Percentiles rank a stretch among this genome's conserved stretches.
These are phyloP conservation scores for Saccharomycopsis lassenensis DNA, from an alignment of 805 yeast species.

Conservation along the genomic window DNA sequence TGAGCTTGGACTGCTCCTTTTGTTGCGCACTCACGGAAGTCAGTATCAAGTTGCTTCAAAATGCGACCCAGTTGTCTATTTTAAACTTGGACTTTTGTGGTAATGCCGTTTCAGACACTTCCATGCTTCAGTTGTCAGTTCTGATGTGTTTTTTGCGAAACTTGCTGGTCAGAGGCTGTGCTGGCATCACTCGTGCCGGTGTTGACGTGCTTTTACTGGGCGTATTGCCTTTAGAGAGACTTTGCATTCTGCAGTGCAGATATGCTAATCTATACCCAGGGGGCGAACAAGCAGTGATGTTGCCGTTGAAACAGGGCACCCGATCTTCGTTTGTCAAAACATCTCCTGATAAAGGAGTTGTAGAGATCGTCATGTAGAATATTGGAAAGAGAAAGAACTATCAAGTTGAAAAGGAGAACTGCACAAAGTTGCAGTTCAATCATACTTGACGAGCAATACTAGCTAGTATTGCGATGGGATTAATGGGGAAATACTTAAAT, in stretches of 20 bases:
- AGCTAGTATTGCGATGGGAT: too few species aligned
- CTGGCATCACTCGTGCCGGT: constrained; percentile 68
- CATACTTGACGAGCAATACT: too few species aligned
- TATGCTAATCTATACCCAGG: constrained; percentile 57
- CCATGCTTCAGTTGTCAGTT: constrained; percentile 47
- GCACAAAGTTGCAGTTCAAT: too few species aligned
- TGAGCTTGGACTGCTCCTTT: constrained; percentile 50
- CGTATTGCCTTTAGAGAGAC: constrained; percentile 36
- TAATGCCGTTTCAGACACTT: constrained; percentile 65
- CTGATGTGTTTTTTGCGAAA: constrained; percentile 38
- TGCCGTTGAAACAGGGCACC: constrained; percentile 39
- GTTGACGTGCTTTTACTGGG: constrained; percentile 56
- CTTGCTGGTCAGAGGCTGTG: constrained; percentile 55
- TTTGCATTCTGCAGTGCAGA: constrained; percentile 64
- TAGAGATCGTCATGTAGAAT: constrained; percentile 47
- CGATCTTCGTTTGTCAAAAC: constrained; percentile 49
- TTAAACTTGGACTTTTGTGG: constrained; percentile 68
- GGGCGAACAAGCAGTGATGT: constrained; percentile 43
- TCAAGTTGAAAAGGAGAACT: too few species aligned
- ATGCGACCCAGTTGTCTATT: constrained; percentile 42
- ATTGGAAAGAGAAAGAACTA: too few species aligned
- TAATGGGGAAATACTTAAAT: too few species aligned
- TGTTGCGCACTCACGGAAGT: constrained; percentile 68
- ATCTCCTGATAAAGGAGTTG: constrained; percentile 37
- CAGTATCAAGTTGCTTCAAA: constrained; percentile 52